These are phyloP conservation scores for Plasmodium ovale DNA, from an alignment of 169 alveolate genomes.

Conservation along the genomic window DNA sequence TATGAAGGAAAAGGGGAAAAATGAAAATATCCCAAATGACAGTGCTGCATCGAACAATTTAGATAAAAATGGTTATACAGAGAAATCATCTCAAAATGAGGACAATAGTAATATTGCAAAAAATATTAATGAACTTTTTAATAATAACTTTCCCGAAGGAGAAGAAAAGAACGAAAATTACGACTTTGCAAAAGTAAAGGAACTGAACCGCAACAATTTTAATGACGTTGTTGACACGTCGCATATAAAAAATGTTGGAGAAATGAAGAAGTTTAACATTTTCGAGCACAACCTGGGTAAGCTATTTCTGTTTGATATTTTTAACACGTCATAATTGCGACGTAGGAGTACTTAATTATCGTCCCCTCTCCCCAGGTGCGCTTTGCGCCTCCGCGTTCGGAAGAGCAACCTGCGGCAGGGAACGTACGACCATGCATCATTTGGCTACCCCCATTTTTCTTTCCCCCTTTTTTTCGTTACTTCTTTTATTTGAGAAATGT, in stretches of 20 bases:
- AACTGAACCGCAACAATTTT: constrained; percentile 20
- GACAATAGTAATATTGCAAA: constrained; percentile 38
- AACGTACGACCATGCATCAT: background rate
- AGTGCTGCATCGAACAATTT: background rate
- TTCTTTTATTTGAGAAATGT: constrained; percentile 3
- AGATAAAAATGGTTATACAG: constrained; percentile 16
- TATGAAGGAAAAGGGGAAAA: constrained; percentile 6
- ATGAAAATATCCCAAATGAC: constrained; percentile 1
- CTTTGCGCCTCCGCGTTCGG: too few relatives aligned
- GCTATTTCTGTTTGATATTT: constrained; percentile 63
- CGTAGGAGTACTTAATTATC: too few relatives aligned
- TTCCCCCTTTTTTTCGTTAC: constrained; percentile 7
- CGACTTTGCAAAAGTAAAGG: constrained; percentile 46
- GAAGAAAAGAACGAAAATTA: constrained; percentile 31
- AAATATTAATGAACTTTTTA: constrained; percentile 47
- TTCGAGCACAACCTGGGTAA: constrained; percentile 70
- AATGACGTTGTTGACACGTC: constrained; percentile 41
- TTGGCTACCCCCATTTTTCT: background rate
- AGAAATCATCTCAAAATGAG: background rate
- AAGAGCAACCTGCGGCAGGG: background rate
- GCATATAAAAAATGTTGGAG: constrained; percentile 35
- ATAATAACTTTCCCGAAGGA: constrained; percentile 12
- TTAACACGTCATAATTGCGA: too few relatives aligned
- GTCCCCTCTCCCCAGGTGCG: too few relatives aligned
- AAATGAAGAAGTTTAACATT: constrained; percentile 69